phyloP scores from a whole-genome alignment of 768 basidiomycete genomes.

The Amanita rimosa region DNA sequence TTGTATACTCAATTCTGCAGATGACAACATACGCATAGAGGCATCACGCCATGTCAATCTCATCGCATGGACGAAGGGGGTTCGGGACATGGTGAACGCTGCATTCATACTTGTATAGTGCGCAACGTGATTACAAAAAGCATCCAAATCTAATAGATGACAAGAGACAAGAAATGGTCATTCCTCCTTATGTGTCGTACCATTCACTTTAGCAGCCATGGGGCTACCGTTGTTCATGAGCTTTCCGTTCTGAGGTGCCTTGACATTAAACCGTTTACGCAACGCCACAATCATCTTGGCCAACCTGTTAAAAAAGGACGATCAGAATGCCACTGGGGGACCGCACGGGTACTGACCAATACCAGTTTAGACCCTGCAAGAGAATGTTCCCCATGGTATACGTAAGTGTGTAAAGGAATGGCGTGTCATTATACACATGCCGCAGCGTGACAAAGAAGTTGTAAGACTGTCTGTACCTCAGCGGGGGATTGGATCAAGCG shows the following conservation, averaged over 20 bases:
- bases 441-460: conserved; percentile 54
- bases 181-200: neutral
- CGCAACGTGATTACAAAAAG: neutral
- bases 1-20: conserved; percentile 38
- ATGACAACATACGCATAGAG: conserved; percentile 39
- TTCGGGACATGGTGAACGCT: conserved; percentile 44
- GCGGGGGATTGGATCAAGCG: neutral
- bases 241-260: conserved; percentile 11
- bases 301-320: conserved; percentile 36
- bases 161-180: neutral
- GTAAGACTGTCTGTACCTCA: conserved; percentile 35
- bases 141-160: neutral
- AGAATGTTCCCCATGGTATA: conserved; percentile 51
- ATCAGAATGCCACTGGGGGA: neutral
- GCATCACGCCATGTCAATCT: conserved; percentile 67
- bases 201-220: neutral
- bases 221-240: conserved; percentile 7
- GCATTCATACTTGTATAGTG: conserved; percentile 26
- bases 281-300: conserved; percentile 61
- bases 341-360: conserved; percentile 42
- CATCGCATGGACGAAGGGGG: conserved; percentile 67
- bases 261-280: conserved; percentile 42
- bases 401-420: conserved; percentile 35
- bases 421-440: conserved; percentile 41
- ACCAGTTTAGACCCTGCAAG: conserved; percentile 66